Percentiles rank a stretch among this genome's conserved stretches.
Evolutionary conservation across 2,329 filamentous ascomycete species (phyloP).

Genomic region (Penicillium fuscoglaucum): DNA sequence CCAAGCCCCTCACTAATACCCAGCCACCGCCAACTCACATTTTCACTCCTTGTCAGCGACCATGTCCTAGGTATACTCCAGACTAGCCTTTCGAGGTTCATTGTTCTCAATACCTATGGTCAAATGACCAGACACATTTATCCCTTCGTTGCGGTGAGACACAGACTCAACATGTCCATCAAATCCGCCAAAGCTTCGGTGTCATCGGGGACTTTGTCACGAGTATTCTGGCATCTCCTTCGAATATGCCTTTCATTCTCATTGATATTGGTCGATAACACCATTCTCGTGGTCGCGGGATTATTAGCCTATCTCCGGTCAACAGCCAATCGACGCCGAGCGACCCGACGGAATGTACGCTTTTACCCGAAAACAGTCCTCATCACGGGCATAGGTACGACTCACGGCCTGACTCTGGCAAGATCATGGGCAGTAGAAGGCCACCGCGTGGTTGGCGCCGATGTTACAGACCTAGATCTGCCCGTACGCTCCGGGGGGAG

Average conservation of each 20-base stretch:
- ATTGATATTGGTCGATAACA: constrained; percentile 53
- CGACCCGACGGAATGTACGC: constrained; percentile 31
- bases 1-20: constrained; percentile 10
- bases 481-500: constrained; percentile 55
- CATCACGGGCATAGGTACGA: constrained; percentile 71
- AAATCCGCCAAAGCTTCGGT: constrained; percentile 12
- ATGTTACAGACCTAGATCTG: constrained; percentile 53
- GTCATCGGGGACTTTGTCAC: constrained; percentile 13
- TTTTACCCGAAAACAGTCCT: constrained; percentile 59
- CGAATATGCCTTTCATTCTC: constrained; percentile 29
- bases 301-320: constrained; percentile 30
- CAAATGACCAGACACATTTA: background rate
- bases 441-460: constrained; percentile 71
- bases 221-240: constrained; percentile 27
- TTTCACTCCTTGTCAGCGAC: background rate
- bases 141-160: constrained; percentile 20
- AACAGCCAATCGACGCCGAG: constrained; percentile 20
- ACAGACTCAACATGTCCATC: constrained; percentile 13
- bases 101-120: background rate
- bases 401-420: constrained; percentile 67
- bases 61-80: background rate
- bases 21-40: constrained; percentile 10
- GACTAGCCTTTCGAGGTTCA: background rate
- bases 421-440: constrained; percentile 64
- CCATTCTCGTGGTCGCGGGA: constrained; percentile 41